Evolutionary conservation across 164 flowering plant genomes (phyloP).

Genomic region (Stephania japonica): DNA sequence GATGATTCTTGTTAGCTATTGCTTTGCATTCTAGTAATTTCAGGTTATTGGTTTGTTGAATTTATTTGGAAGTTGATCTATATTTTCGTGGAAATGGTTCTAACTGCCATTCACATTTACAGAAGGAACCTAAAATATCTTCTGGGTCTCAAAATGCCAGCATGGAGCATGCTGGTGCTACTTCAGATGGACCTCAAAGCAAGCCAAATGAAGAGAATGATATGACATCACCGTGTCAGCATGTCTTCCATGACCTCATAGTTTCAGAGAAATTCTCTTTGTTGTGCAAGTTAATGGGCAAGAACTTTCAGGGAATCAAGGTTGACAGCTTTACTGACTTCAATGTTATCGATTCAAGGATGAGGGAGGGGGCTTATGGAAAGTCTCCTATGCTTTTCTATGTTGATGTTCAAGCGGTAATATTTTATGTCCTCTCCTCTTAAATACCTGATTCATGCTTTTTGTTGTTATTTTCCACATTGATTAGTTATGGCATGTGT

Average conservation of each 20-base stretch:
- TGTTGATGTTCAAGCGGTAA: slow-evolving; percentile 66
- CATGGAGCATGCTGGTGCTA: slow-evolving; percentile 9
- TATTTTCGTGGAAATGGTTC: slow-evolving; percentile 11
- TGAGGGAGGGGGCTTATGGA: slow-evolving; percentile 66
- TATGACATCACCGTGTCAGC: slow-evolving; percentile 37
- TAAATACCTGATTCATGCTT: not conserved
- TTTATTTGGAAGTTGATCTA: slow-evolving; percentile 28
- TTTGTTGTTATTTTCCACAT: no score
- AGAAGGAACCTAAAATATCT: not conserved
- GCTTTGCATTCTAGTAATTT: slow-evolving; percentile 3
- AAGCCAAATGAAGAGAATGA: slow-evolving; percentile 17
- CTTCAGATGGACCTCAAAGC: slow-evolving; percentile 19
- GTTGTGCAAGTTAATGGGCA: slow-evolving; percentile 52
- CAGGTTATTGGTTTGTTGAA: not conserved
- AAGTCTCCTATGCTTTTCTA: slow-evolving; percentile 54
- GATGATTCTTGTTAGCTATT: not conserved
- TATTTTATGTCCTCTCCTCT: slow-evolving; percentile 1
- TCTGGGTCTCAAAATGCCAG: slow-evolving; percentile 8
- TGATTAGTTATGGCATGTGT: not conserved
- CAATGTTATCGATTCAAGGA: slow-evolving; percentile 43
- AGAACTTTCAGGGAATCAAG: slow-evolving; percentile 62
- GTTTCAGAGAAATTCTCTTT: slow-evolving; percentile 53
- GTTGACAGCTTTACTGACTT: slow-evolving; percentile 41
- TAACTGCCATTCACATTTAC: slow-evolving; percentile 13
- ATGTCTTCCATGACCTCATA: slow-evolving; percentile 38